Evolutionary conservation across 208 protist species (phyloP), one percentile per base, ranked within the genome.

Genomic region (Trypanosoma melophagium): DNA sequence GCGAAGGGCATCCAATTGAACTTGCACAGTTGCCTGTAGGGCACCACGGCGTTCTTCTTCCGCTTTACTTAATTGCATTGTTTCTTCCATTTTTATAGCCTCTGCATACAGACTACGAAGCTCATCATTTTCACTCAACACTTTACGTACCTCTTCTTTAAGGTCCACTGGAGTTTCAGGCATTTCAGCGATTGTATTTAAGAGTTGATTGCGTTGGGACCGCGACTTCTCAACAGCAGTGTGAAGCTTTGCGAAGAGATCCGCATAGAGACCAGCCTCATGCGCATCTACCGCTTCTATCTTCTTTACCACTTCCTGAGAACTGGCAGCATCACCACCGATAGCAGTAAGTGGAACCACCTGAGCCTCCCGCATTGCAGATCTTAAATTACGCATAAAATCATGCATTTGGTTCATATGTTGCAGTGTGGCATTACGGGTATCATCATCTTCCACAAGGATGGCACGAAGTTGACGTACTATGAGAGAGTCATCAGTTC

Each of bases 111-210:
- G 50, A n/a, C 57, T 22, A 28, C 56, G 76, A 5, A 80, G 60
- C 64, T 63, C 59, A n/a, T 76, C 55, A 47, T 76, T 76, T 38
- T 82, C 74, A 24, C 28, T 25, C 22, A 75, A 42, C 41, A 77
- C 40, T 50, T 67, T 64, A 21, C 66, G 42, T 19, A 80, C 14
- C 38, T 79, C 80, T 67, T 77, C 60, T 17, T 59, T 41, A 14
- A 78, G 35, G 54, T 79, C 71, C 16, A 67, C 42, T 56, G 61
- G 64, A 16, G 45, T 52, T 19, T 69, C 61, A 53, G 51, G 61
- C 5, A 25, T 52, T 5, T 5, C 55, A 25, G 50, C 54, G 41
- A 80, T 44, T 17, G 35, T 55, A 24, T 62, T 49, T 24, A 76
- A 44, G 16, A 76, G 38, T 16, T 42, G 22, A 64, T 76, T 76